Percentiles rank a stretch among this genome's conserved stretches.
phyloP scores from a whole-genome alignment of 2,329 filamentous ascomycete species.

The Nemania bipapillata region DNA sequence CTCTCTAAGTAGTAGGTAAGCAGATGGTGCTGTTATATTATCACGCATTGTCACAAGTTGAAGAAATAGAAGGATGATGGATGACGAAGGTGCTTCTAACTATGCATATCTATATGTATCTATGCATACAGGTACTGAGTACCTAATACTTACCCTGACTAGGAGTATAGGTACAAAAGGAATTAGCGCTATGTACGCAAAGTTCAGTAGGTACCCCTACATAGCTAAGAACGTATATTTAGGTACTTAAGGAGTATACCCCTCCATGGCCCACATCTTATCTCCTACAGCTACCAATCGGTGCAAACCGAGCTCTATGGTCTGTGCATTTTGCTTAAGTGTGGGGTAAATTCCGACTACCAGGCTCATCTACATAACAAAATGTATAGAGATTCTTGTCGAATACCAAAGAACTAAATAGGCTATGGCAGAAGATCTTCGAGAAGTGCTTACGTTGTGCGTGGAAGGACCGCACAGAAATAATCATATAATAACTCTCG shows the following conservation, averaged over 20 bases:
- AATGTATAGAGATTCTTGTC: not conserved
- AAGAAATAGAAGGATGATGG: not conserved
- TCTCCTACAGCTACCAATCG: not conserved
- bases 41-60: conserved; percentile 16
- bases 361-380: not conserved
- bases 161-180: too few relatives aligned
- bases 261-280: conserved; percentile 7
- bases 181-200: too few relatives aligned
- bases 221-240: too few relatives aligned
- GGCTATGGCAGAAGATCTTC: too few relatives aligned
- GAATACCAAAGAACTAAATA: too few relatives aligned
- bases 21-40: conserved; percentile 8
- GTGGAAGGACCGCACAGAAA: too few relatives aligned
- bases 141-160: too few relatives aligned
- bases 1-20: not conserved
- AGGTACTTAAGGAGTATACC: conserved; percentile 8
- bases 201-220: too few relatives aligned
- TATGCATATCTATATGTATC: too few relatives aligned
- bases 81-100: conserved; percentile 20
- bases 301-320: not conserved
- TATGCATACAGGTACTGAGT: too few relatives aligned
- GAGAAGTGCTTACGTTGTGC: too few relatives aligned
- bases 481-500: too few relatives aligned
- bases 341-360: not conserved
- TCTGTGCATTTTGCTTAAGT: not conserved